Conservation (phyloP, 2,329 filamentous ascomycete genomes). For the Pestalotiopsis sp. region DNA sequence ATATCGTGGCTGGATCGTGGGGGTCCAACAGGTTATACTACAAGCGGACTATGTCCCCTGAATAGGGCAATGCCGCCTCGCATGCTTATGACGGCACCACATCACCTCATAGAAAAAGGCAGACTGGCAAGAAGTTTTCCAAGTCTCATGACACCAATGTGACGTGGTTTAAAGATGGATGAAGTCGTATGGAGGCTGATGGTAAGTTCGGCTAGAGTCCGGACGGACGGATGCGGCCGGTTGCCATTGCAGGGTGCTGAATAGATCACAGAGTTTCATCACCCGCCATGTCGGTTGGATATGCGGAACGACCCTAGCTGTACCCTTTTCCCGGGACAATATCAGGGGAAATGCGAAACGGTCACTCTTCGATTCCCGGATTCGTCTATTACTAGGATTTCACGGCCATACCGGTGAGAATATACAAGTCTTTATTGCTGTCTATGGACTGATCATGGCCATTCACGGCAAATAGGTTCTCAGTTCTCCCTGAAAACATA, state of each 20-base stretch:
- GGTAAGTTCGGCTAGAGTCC: not conserved
- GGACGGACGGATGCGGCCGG: constrained; percentile 9
- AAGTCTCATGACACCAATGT: too few relatives aligned
- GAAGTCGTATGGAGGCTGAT: not conserved
- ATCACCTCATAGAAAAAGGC: not conserved
- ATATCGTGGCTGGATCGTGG: not conserved
- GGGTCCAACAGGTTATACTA: not conserved
- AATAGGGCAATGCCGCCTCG: not conserved
- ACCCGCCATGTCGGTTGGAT: constrained; percentile 24
- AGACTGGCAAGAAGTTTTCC: not conserved
- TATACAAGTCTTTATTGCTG: constrained; percentile 12
- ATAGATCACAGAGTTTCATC: constrained; percentile 9
- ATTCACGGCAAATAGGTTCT: not conserved
- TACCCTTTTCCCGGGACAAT: constrained; percentile 24
- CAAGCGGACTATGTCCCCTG: not conserved
- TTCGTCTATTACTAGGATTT: constrained; percentile 8
- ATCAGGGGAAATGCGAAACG: constrained; percentile 24
- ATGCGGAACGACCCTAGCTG: constrained; percentile 22
- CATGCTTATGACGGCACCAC: not conserved
- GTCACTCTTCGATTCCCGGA: constrained; percentile 16
- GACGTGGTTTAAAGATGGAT: not conserved
- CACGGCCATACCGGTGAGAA: constrained; percentile 14
- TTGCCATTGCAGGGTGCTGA: not conserved
- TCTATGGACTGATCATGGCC: not conserved
- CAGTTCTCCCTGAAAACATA: not conserved